These are phyloP conservation scores for Leishmania major DNA, from an alignment of 208 protist genomes.

Conservation along the genomic window DNA sequence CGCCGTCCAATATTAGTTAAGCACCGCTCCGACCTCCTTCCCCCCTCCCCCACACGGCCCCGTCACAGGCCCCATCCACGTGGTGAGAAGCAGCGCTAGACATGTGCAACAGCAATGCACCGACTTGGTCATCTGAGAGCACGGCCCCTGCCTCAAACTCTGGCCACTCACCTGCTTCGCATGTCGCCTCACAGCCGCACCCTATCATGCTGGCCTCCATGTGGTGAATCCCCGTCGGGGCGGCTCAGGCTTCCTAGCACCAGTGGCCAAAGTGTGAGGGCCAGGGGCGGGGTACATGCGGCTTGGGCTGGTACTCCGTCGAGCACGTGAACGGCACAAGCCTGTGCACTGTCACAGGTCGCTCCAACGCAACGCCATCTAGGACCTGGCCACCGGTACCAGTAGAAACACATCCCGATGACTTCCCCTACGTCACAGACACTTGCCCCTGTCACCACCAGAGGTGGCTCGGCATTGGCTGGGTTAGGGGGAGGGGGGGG, in stretches of 20 bases:
- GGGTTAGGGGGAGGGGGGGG: not conserved
- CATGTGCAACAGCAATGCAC: not conserved
- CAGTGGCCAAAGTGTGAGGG: no score
- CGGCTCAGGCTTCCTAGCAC: not conserved
- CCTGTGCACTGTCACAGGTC: not conserved
- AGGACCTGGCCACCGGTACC: not conserved
- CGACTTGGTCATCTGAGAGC: not conserved
- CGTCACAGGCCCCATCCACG: not conserved
- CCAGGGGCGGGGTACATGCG: not conserved
- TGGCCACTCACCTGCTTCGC: not conserved
- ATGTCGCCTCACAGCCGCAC: not conserved
- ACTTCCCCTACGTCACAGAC: not conserved
- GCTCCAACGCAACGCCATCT: not conserved
- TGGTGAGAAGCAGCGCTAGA: not conserved
- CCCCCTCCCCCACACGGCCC: not conserved
- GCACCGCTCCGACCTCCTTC: not conserved
- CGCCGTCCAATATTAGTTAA: not conserved
- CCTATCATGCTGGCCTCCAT: not conserved
- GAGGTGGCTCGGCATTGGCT: not conserved
- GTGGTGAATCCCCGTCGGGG: not conserved
- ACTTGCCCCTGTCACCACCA: not conserved
- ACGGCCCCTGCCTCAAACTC: not conserved
- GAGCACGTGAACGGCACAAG: not conserved
- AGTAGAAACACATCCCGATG: not conserved
- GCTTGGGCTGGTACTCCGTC: not conserved